These are phyloP conservation scores for Prunus yedoensis DNA, from an alignment of 331 rosid species.

Conservation along the genomic window DNA sequence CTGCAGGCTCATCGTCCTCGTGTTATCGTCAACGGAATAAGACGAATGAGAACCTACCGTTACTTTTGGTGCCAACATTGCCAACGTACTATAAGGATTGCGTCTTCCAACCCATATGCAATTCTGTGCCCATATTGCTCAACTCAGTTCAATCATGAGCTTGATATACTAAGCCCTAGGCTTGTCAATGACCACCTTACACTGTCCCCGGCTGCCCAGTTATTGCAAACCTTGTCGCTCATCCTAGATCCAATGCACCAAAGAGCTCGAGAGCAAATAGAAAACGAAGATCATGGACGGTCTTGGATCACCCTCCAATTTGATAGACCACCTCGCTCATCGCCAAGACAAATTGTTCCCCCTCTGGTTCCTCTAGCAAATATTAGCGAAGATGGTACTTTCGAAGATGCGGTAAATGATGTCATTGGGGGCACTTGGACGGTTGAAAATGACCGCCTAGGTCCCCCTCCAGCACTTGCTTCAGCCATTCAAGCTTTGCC, in stretches of 20 bases:
- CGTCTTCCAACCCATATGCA: conserved; percentile 28
- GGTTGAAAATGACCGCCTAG: conserved; percentile 13
- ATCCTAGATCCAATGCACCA: conserved; percentile 34
- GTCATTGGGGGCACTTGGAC: conserved; percentile 3
- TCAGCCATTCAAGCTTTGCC: conserved; percentile 42
- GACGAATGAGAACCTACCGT: conserved; percentile 64
- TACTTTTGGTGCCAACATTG: conserved; percentile 69
- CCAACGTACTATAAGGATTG: conserved; percentile 50
- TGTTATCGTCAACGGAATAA: conserved; percentile 39
- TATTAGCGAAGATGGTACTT: not conserved
- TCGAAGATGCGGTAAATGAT: conserved; percentile 18
- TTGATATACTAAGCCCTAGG: conserved; percentile 51
- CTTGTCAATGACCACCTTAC: conserved; percentile 16
- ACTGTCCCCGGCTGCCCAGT: conserved; percentile 25
- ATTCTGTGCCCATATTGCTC: conserved; percentile 55
- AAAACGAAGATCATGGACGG: conserved; percentile 22
- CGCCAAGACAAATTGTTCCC: conserved; percentile 15
- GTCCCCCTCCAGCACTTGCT: conserved; percentile 35
- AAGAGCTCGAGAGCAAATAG: conserved; percentile 35
- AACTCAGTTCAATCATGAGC: conserved; percentile 43
- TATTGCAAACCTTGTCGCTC: conserved; percentile 37
- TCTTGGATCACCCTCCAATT: conserved; percentile 58
- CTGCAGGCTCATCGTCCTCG: conserved; percentile 49
- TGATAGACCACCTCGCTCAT: conserved; percentile 12
- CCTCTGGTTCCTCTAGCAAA: not conserved